These are phyloP conservation scores for Avicennia marina DNA, from an alignment of 257 asterid species.

Conservation along the genomic window DNA sequence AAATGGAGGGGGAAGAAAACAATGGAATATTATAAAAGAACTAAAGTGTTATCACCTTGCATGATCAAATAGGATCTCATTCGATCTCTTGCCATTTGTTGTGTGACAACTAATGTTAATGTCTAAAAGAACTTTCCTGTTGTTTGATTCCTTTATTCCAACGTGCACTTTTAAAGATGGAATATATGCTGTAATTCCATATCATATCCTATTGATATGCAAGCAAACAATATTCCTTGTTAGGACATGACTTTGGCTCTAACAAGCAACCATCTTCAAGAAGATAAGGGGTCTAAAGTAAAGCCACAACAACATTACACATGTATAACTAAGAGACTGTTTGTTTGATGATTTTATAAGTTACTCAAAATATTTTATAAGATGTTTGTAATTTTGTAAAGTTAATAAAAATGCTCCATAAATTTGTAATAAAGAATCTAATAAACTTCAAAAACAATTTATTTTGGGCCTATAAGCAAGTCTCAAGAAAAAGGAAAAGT, in stretches of 20 bases:
- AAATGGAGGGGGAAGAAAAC: no score
- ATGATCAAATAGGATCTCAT: slow-evolving; percentile 4
- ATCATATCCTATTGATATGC: background rate
- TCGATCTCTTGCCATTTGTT: slow-evolving; percentile 1
- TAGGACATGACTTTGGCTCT: slow-evolving; percentile 14
- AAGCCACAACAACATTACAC: background rate
- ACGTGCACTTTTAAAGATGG: background rate
- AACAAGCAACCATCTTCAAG: slow-evolving; percentile 1
- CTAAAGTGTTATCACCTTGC: no score
- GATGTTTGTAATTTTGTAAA: no score
- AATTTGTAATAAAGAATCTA: no score
- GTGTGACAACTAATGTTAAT: background rate
- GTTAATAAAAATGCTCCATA: no score
- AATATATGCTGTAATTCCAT: background rate
- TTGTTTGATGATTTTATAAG: no score
- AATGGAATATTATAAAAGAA: no score
- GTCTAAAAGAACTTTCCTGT: background rate
- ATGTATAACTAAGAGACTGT: no score
- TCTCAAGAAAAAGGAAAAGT: no score
- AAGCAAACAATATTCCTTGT: background rate
- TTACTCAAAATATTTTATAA: no score
- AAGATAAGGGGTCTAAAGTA: background rate
- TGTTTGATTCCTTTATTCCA: background rate
- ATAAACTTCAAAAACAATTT: no score
- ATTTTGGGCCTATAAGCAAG: no score